phyloP scores from a whole-genome alignment of 2,329 filamentous ascomycete species.

The Microdochium bolleyi region DNA sequence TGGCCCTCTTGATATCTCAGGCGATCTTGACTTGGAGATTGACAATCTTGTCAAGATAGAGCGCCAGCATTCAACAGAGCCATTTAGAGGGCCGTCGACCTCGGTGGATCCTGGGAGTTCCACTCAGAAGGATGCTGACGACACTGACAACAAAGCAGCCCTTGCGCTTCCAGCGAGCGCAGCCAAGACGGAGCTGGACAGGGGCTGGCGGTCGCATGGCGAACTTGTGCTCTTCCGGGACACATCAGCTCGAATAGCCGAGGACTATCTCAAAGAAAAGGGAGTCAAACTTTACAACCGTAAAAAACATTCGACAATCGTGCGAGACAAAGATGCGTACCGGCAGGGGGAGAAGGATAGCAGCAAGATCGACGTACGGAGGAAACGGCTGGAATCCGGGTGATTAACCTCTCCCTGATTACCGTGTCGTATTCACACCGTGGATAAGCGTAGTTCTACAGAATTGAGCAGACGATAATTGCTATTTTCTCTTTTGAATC shows the following conservation, averaged over 20 bases:
- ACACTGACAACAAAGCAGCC: not conserved
- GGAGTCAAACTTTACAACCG: not conserved
- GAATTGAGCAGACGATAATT: too few species aligned
- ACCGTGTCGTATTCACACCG: not conserved
- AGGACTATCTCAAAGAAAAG: not conserved
- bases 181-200: not conserved
- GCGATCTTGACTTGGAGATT: not conserved
- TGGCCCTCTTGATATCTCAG: not conserved
- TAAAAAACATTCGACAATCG: not conserved
- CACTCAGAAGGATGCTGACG: not conserved
- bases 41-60: not conserved
- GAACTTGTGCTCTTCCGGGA: not conserved
- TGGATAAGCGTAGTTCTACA: not conserved
- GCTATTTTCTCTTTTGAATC: too few species aligned
- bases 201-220: not conserved
- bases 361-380: not conserved
- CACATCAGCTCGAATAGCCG: not conserved
- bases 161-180: not conserved
- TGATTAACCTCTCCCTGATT: not conserved
- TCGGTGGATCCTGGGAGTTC: not conserved
- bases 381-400: not conserved
- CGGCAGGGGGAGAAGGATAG: not conserved
- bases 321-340: not conserved
- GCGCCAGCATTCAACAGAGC: not conserved
- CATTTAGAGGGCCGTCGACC: not conserved